phyloP scores from a whole-genome alignment of 1,139 yeast species.

The Barnettozyma hawaiiensis region DNA sequence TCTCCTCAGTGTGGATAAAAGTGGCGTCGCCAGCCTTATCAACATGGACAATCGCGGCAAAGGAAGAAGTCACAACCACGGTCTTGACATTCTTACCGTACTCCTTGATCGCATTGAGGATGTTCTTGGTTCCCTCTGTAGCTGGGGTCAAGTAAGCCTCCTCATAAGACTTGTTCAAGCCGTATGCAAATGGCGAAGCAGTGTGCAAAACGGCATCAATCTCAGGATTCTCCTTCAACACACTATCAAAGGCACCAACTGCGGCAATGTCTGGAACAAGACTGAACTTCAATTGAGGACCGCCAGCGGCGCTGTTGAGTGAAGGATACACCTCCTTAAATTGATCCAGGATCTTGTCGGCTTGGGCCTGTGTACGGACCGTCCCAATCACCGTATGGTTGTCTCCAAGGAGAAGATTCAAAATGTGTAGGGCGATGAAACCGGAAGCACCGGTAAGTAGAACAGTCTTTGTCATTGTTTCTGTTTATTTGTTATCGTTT shows the following conservation, averaged over 20 bases:
- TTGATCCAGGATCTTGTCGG: conserved; percentile 36
- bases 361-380: conserved; percentile 36
- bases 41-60: conserved; percentile 36
- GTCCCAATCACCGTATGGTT: conserved; percentile 50
- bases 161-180: conserved; percentile 25
- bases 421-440: conserved; percentile 43
- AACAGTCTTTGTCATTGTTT: conserved; percentile 23
- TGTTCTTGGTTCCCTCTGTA: conserved; percentile 39
- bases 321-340: conserved; percentile 28
- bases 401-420: conserved; percentile 25
- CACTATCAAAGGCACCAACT: conserved; percentile 35
- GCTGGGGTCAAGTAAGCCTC: conserved; percentile 42
- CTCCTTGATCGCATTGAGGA: conserved; percentile 34
- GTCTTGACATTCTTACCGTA: conserved; percentile 43
- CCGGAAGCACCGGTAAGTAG: conserved; percentile 50
- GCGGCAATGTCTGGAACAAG: conserved; percentile 41
- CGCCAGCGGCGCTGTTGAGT: conserved; percentile 1
- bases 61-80: conserved; percentile 51
- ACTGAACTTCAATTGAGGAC: conserved; percentile 32
- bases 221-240: conserved; percentile 35
- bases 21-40: not conserved
- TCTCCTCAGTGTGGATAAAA: conserved; percentile 3
- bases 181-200: conserved; percentile 41
- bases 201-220: conserved; percentile 47
- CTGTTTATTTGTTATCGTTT: not conserved